Percentiles rank a stretch among this genome's conserved stretches.
phyloP scores from a whole-genome alignment of 257 asterid species.

The Scutellaria baicalensis region DNA sequence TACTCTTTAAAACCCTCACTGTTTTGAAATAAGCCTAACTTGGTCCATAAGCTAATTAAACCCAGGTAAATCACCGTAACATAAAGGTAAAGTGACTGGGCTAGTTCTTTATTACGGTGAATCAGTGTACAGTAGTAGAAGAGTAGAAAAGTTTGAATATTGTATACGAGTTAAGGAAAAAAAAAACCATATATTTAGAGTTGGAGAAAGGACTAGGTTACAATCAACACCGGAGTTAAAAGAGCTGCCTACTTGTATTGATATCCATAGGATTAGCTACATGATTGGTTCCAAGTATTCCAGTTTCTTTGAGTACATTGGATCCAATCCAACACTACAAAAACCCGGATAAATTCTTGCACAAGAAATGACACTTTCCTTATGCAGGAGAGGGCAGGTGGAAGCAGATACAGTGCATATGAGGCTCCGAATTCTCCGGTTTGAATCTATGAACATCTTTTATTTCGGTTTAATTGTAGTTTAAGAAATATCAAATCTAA shows the following conservation, averaged over 20 bases:
- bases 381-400: conserved; percentile 70
- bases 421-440: conserved; percentile 80
- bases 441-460: conserved; percentile 20
- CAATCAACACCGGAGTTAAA: too few species aligned
- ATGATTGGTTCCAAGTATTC: too few species aligned
- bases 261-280: too few species aligned
- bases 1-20: too few species aligned
- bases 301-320: too few species aligned
- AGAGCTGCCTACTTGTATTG: too few species aligned
- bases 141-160: too few species aligned
- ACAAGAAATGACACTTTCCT: conserved; percentile 14
- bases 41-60: not conserved
- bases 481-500: conserved; percentile 11
- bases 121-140: too few species aligned
- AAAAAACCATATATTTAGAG: too few species aligned
- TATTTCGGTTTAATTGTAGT: not conserved
- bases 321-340: not conserved
- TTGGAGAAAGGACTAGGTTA: too few species aligned
- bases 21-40: not conserved
- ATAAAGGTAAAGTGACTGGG: not conserved
- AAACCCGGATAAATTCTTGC: not conserved
- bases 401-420: conserved; percentile 53
- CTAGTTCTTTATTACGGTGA: too few species aligned
- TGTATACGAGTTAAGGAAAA: too few species aligned
- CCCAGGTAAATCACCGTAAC: not conserved